Base-by-base conservation (phyloP, 768 basidiomycete species). In the Macrocybe gigantea region DNA sequence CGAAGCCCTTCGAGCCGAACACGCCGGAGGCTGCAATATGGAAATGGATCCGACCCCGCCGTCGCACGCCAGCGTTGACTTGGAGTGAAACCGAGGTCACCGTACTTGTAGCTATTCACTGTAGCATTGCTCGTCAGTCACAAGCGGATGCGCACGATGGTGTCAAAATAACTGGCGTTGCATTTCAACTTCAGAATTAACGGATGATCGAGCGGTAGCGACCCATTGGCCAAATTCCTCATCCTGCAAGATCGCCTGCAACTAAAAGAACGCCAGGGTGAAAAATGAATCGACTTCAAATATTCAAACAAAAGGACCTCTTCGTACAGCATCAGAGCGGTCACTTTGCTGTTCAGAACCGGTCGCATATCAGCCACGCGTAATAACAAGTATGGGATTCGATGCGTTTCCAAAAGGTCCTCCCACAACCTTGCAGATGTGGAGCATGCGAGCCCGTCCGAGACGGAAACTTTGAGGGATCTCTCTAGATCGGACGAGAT, bases 351-450 rank as follows among this genome's bases (percentile, higher is more conserved):
- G 12, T 43, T 45, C 45, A 56, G 37, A 5, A 50, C 33, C 47
- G 44, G 38, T 32, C 52, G 52, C 49, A 56, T 53, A 45, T 56
- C 55, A 31, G 52, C 52, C 33, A 56, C 55, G 47, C 49, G 45
- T 42, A 56, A 29, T 45, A 56, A 41, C 2, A 56, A 48, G 41
- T 53, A 56, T 0, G 52, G 55, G 7, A 51, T 3, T 9, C 47
- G 55, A 12, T 51, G 41, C 14, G 33, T 31, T 39, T 56, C 44
- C 3, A 56, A 50, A 30, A 56, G 45, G 15, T 30, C n/a, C 44
- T 50, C 49, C 52, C 52, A 53, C n/a, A 53, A 35, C 29, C 49
- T 47, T 22, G 39, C 52, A 10, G 52, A 47, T 48, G 22, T 41
- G 31, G 49, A 49, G 34, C 52, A 50, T 14, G 33, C 45, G n/a